phyloP scores from a whole-genome alignment of 192 early-diverging fungal species.

The Coemansia sp. region DNA sequence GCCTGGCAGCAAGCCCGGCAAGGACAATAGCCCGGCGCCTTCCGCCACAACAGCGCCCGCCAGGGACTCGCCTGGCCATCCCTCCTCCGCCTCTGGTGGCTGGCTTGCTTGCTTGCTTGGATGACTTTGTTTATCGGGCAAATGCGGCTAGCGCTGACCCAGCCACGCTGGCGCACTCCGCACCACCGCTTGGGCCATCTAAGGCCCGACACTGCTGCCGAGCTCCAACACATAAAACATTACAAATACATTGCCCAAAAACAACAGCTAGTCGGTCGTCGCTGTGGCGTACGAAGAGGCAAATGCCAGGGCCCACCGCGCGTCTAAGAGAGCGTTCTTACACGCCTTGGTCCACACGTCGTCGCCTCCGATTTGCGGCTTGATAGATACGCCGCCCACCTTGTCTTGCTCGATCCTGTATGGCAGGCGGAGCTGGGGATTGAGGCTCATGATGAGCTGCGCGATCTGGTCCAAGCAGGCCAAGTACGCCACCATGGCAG shows the following conservation, averaged over 20 bases:
- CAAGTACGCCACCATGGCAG: conserved; percentile 86
- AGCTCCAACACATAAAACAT: conserved; percentile 1
- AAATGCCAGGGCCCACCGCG: conserved; percentile 89
- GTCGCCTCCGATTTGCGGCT: conserved; percentile 87
- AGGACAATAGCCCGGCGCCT: neutral
- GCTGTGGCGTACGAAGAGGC: conserved; percentile 48
- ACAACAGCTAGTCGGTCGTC: neutral
- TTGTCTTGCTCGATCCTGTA: conserved; percentile 91
- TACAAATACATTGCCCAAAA: neutral
- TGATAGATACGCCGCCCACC: conserved; percentile 82
- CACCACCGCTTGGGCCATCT: conserved; percentile 55
- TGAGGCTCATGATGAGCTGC: conserved; percentile 76
- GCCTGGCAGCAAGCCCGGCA: conserved; percentile 17
- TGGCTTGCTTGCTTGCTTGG: neutral
- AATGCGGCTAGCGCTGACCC: neutral
- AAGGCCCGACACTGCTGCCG: conserved; percentile 5
- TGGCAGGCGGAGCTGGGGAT: conserved; percentile 77
- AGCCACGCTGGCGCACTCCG: conserved; percentile 26
- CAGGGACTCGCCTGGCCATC: conserved; percentile 7
- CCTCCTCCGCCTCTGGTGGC: too few species aligned
- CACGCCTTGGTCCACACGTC: conserved; percentile 93
- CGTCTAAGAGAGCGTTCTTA: conserved; percentile 85
- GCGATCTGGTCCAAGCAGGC: conserved; percentile 89
- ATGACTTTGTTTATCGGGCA: neutral
- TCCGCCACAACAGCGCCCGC: neutral